Evolutionary conservation across 495 filamentous ascomycete genomes (phyloP).

Genomic region (Podospora appendiculata): DNA sequence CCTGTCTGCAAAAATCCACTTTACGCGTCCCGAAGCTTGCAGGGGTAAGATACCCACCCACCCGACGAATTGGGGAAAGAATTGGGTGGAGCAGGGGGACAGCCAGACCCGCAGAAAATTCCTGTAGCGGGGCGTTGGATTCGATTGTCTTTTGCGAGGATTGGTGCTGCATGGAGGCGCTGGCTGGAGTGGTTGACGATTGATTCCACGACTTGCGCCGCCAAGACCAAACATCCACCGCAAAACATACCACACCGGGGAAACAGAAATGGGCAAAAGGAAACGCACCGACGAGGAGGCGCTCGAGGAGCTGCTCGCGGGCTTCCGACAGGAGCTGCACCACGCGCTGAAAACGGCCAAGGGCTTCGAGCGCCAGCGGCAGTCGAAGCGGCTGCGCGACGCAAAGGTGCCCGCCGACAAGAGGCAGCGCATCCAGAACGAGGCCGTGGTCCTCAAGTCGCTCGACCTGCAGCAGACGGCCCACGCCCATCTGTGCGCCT

Average conservation of each 20-base stretch:
- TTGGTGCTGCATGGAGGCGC: not conserved
- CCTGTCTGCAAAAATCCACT: no score
- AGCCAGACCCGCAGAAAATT: constrained; percentile 11
- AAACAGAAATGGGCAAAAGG: constrained; percentile 36
- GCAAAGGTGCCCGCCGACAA: constrained; percentile 47
- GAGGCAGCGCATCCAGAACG: constrained; percentile 54
- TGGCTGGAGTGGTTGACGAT: no score
- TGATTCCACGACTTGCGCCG: not conserved
- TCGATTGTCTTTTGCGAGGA: not conserved
- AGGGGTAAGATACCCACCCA: no score
- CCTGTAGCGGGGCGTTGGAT: constrained; percentile 7
- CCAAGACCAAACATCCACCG: constrained; percentile 8
- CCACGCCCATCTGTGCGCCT: constrained; percentile 64
- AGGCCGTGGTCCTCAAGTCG: constrained; percentile 64
- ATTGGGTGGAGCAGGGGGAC: not conserved
- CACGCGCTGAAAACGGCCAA: constrained; percentile 71
- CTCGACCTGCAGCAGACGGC: constrained; percentile 61
- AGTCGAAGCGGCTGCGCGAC: constrained; percentile 66
- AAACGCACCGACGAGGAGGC: constrained; percentile 32
- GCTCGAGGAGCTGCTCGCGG: constrained; percentile 47
- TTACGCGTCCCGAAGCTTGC: constrained; percentile 3
- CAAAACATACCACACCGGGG: not conserved
- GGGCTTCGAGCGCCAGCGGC: constrained; percentile 84
- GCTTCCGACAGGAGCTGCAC: constrained; percentile 52
- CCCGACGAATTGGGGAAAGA: no score